Percentiles rank a stretch among this genome's conserved stretches.
phyloP scores from a whole-genome alignment of 495 filamentous ascomycete species.

The Xylaria acuta region DNA sequence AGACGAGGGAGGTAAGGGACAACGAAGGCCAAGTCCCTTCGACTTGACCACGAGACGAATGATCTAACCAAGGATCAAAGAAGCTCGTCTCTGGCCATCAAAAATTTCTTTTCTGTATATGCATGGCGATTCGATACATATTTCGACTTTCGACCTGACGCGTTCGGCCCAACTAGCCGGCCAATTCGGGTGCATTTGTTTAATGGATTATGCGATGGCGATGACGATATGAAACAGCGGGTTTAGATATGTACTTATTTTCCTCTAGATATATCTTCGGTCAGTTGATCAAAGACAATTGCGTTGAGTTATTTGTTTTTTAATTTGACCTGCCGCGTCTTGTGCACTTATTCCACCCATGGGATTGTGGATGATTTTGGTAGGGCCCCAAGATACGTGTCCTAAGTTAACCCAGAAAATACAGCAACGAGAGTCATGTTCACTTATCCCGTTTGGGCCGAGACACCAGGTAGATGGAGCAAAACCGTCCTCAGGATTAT shows the following conservation, averaged over 20 bases:
- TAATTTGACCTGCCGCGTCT: not conserved
- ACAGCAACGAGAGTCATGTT: not conserved
- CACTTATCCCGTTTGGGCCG: not conserved
- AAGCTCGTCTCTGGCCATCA: not conserved
- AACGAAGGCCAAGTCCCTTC: not conserved
- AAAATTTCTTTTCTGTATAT: not conserved
- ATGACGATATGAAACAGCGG: constrained; percentile 4
- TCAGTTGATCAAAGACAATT: not conserved
- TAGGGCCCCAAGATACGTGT: not conserved
- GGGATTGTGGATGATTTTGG: not conserved
- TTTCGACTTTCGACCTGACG: not conserved
- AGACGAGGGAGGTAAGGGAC: not conserved
- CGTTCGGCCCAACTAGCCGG: not conserved
- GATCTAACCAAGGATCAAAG: not conserved
- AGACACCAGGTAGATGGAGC: not conserved
- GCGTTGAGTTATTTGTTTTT: constrained; percentile 9
- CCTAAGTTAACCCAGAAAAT: not conserved
- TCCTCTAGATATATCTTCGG: not conserved
- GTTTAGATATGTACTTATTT: not conserved
- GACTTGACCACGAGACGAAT: not conserved
- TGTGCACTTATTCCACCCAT: not conserved
- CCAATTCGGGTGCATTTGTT: not conserved
- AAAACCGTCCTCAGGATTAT: not conserved
- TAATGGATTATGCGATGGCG: constrained; percentile 3
- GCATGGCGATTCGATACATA: not conserved